These are phyloP conservation scores for Lecanicillium sp. DNA, from an alignment of 2,329 filamentous ascomycete species.

Conservation along the genomic window DNA sequence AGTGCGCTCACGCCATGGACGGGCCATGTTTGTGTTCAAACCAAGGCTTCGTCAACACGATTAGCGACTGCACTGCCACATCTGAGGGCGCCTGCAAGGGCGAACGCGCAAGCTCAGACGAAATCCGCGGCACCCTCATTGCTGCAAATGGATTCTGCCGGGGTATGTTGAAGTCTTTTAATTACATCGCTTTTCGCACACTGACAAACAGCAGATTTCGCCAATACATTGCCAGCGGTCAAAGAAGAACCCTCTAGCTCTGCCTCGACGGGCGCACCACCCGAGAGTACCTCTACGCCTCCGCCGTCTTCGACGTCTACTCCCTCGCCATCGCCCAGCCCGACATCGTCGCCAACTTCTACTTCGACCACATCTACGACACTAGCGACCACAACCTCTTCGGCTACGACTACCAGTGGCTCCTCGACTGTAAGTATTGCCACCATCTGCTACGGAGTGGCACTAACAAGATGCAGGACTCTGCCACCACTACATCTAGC, in stretches of 20 bases:
- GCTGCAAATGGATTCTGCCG: conserved; percentile 6
- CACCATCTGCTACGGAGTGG: neutral
- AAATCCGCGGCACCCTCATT: conserved; percentile 18
- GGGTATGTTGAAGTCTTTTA: conserved; percentile 20
- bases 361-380: neutral
- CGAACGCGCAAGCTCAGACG: conserved; percentile 19
- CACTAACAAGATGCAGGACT: neutral
- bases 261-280: conserved; percentile 1
- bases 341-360: conserved; percentile 10
- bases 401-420: too few species aligned
- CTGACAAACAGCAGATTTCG: neutral
- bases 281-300: neutral
- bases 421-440: conserved; percentile 1
- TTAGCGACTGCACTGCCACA: conserved; percentile 34
- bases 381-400: conserved; percentile 1
- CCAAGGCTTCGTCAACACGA: conserved; percentile 28
- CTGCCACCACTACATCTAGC: neutral
- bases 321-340: conserved; percentile 3
- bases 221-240: neutral
- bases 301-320: conserved; percentile 2
- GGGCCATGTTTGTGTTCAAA: conserved; percentile 36
- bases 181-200: neutral
- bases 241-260: neutral
- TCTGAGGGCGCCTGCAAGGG: too few species aligned
- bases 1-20: conserved; percentile 25